Evolutionary conservation across 371 early-diverging fungal species (phyloP).

Genomic region (Dipsacomyces acuminosporus): DNA sequence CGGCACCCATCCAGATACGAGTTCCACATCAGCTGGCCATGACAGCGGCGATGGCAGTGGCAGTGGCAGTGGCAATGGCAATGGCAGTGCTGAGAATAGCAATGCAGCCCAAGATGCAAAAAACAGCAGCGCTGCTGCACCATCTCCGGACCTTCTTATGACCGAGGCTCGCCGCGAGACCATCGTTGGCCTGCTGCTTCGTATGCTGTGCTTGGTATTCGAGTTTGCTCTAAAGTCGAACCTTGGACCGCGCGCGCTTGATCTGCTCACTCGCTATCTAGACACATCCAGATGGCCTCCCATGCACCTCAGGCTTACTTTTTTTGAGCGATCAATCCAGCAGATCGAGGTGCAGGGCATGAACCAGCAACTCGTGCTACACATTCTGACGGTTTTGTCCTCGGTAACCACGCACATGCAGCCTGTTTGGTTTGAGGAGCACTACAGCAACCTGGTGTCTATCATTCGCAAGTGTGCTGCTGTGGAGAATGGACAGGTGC

Average conservation of each 20-base stretch:
- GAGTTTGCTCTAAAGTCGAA: slow-evolving; percentile 46
- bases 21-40: slow-evolving; percentile 20
- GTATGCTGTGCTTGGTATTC: slow-evolving; percentile 47
- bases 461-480: slow-evolving; percentile 40
- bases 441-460: slow-evolving; percentile 30
- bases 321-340: slow-evolving; percentile 48
- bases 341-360: slow-evolving; percentile 45
- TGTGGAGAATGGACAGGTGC: slow-evolving; percentile 41
- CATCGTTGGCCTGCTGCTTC: slow-evolving; percentile 44
- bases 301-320: slow-evolving; percentile 45
- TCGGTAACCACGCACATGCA: slow-evolving; percentile 45
- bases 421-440: slow-evolving; percentile 47
- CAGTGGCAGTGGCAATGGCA: slow-evolving; percentile 7
- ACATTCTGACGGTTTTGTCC: slow-evolving; percentile 43
- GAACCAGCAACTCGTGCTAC: slow-evolving; percentile 42
- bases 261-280: slow-evolving; percentile 33
- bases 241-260: slow-evolving; percentile 37
- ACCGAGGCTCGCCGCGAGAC: slow-evolving; percentile 42
- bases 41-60: background rate
- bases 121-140: background rate
- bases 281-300: slow-evolving; percentile 39
- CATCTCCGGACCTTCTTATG: slow-evolving; percentile 20
- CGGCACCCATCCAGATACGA: too few species aligned
- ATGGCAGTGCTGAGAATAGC: too few species aligned
- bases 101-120: slow-evolving; percentile 5